These are phyloP conservation scores for Solanum ossicruentum DNA, from an alignment of 257 asterid species.

Conservation along the genomic window DNA sequence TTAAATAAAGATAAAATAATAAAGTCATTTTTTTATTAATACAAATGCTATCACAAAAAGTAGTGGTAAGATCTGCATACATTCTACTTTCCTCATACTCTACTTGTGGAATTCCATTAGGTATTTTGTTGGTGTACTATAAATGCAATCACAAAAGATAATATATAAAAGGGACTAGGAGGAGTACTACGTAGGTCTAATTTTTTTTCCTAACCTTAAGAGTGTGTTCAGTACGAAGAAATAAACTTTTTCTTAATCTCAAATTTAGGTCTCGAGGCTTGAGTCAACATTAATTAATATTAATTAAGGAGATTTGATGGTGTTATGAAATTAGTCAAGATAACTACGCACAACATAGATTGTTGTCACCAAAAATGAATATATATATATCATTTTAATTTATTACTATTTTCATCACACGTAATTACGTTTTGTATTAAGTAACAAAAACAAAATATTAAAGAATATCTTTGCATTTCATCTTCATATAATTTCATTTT, in stretches of 20 bases:
- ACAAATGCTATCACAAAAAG: too few species aligned
- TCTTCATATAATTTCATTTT: not conserved
- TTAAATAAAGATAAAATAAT: too few species aligned
- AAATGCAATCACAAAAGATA: too few species aligned
- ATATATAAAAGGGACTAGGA: too few species aligned
- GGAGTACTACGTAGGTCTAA: too few species aligned
- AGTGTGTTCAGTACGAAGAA: not conserved
- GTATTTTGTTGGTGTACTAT: too few species aligned
- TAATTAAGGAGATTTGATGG: not conserved
- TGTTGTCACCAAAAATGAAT: not conserved
- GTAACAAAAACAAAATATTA: not conserved
- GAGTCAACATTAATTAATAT: not conserved
- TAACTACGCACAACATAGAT: not conserved
- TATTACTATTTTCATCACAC: not conserved
- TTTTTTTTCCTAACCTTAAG: not conserved
- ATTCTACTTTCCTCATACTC: accelerated
- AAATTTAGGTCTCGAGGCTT: not conserved
- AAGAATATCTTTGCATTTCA: not conserved
- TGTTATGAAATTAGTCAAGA: not conserved
- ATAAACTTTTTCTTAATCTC: not conserved
- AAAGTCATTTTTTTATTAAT: too few species aligned
- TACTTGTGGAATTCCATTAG: too few species aligned
- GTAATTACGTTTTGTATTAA: not conserved
- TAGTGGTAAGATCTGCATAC: too few species aligned
- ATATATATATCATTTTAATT: not conserved